phyloP scores from a whole-genome alignment of 345 rosid species.

The Brassica cretica region DNA sequence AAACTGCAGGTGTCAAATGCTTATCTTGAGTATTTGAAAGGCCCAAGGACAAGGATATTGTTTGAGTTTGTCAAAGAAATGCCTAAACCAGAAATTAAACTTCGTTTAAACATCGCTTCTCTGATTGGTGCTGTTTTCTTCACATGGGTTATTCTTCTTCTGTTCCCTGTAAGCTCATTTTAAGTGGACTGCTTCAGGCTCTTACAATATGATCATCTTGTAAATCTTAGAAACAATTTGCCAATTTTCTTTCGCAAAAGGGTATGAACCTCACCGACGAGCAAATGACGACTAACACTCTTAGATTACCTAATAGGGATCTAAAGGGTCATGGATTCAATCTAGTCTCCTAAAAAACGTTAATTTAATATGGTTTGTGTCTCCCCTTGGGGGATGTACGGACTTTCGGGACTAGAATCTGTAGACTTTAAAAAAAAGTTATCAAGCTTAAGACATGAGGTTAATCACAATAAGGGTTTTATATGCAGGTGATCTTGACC shows the following conservation, averaged over 20 bases:
- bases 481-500: slow-evolving; percentile 61
- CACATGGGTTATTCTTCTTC: slow-evolving; percentile 46
- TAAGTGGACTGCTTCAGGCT: not conserved
- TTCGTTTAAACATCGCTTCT: slow-evolving; percentile 65
- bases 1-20: slow-evolving; percentile 72
- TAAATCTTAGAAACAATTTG: not conserved
- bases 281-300: not conserved
- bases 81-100: slow-evolving; percentile 55
- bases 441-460: not conserved
- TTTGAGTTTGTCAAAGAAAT: slow-evolving; percentile 77
- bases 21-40: slow-evolving; percentile 58
- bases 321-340: not conserved
- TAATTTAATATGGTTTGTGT: not conserved
- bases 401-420: not conserved
- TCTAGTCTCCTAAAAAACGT: too few species aligned
- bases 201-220: not conserved
- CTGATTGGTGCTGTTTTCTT: slow-evolving; percentile 80
- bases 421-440: not conserved
- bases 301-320: not conserved
- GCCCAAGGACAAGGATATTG: slow-evolving; percentile 51
- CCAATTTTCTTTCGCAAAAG: not conserved
- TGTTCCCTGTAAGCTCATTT: slow-evolving; percentile 71
- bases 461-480: not conserved
- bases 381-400: not conserved
- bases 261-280: not conserved